These are phyloP conservation scores for Coniella vitis DNA, from an alignment of 2,329 filamentous ascomycete species.

Conservation along the genomic window DNA sequence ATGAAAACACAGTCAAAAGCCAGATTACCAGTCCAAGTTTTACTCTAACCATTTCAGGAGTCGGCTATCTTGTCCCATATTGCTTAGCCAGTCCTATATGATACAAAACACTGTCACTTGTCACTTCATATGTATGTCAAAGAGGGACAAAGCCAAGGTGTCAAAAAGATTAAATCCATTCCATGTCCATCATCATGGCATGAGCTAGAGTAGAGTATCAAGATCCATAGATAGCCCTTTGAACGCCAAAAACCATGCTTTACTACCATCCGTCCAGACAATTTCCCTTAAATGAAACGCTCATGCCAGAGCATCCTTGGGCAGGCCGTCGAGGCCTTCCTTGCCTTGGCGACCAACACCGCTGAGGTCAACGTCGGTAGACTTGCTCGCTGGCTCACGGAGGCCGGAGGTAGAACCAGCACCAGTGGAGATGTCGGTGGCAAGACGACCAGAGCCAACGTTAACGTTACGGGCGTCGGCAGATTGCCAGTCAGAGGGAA, in stretches of 20 bases:
- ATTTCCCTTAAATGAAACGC: not conserved
- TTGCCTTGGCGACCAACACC: conserved; percentile 57
- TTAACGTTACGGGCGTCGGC: conserved; percentile 62
- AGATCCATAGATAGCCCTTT: not conserved
- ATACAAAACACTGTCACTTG: no score
- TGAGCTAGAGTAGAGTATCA: not conserved
- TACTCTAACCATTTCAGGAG: no score
- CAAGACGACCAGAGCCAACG: conserved; percentile 54
- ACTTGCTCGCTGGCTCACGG: conserved; percentile 52
- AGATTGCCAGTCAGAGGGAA: conserved; percentile 73
- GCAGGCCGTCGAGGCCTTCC: conserved; percentile 48
- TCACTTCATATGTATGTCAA: no score
- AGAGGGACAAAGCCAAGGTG: no score
- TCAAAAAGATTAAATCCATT: not conserved
- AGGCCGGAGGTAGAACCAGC: conserved; percentile 44
- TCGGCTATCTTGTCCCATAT: no score
- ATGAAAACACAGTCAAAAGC: no score
- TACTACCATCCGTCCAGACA: not conserved
- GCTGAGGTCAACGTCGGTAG: conserved; percentile 48
- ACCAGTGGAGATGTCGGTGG: conserved; percentile 47
- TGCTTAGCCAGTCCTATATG: no score
- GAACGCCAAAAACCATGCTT: conserved; percentile 4
- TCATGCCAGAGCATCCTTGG: conserved; percentile 50
- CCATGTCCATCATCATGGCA: not conserved
- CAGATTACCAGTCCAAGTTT: no score